phyloP scores from a whole-genome alignment of 768 basidiomycete species.

The Botryobasidium botryosum region DNA sequence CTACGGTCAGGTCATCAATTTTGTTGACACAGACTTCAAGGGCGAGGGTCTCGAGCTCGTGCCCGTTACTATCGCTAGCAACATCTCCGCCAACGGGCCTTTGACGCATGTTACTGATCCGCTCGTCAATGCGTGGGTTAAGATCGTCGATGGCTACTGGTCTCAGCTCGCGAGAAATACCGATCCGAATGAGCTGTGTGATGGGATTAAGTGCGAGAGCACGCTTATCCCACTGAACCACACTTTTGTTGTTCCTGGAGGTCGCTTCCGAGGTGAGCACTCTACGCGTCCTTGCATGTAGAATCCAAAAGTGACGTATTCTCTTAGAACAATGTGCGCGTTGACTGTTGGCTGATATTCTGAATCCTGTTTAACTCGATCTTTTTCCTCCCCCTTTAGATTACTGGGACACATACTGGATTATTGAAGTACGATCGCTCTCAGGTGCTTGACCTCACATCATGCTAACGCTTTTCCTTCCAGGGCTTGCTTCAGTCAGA shows the following conservation, averaged over 20 bases:
- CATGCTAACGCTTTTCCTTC: conserved; percentile 14
- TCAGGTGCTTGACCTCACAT: not conserved
- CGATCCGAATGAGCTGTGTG: conserved; percentile 50
- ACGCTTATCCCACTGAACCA: conserved; percentile 80
- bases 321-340: too few species aligned
- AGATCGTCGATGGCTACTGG: conserved; percentile 81
- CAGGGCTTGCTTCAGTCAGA: conserved; percentile 74
- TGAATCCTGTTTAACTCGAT: not conserved
- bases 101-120: conserved; percentile 52
- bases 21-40: conserved; percentile 56
- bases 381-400: conserved; percentile 18
- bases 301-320: conserved; percentile 37
- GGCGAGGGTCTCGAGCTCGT: conserved; percentile 79
- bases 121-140: conserved; percentile 50
- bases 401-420: conserved; percentile 70
- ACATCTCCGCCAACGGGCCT: conserved; percentile 44
- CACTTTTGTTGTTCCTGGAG: conserved; percentile 80
- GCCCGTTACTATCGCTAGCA: conserved; percentile 33
- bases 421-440: conserved; percentile 19
- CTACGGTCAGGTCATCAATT: conserved; percentile 44
- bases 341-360: conserved; percentile 8
- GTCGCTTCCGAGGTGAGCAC: conserved; percentile 49
- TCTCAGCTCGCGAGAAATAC: conserved; percentile 57
- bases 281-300: conserved; percentile 9
- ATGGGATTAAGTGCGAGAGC: conserved; percentile 50